A percentile compares a stretch with the other conserved stretches of the same genome.
Conservation (phyloP, 192 early-diverging fungal species). For the Jimgerdemannia lactiflua region DNA sequence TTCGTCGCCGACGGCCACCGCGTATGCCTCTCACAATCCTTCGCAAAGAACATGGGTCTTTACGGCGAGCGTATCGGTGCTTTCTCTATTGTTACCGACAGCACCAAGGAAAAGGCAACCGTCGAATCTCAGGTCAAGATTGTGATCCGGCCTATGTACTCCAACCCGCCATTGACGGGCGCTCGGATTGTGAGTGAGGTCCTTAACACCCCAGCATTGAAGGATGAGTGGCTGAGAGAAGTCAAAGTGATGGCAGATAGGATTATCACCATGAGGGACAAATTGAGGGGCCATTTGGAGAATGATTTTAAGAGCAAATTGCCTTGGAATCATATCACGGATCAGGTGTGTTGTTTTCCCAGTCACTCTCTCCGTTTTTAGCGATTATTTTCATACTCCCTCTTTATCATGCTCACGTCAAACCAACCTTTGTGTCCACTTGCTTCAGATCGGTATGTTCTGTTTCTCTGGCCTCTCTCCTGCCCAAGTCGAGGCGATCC, state of each 20-base stretch:
- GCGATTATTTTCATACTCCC: not conserved
- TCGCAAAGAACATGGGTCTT: conserved; percentile 99
- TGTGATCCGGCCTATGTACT: conserved; percentile 96
- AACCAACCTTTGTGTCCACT: not conserved
- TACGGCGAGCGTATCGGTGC: conserved; percentile 97
- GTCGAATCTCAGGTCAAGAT: conserved; percentile 95
- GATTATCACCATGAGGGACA: conserved; percentile 89
- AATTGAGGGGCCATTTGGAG: conserved; percentile 75
- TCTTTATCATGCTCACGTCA: not conserved
- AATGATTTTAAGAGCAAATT: conserved; percentile 77
- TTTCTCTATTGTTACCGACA: conserved; percentile 80
- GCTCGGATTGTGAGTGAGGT: conserved; percentile 91
- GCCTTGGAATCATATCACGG: conserved; percentile 91
- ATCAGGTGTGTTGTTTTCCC: conserved; percentile 28
- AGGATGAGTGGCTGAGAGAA: conserved; percentile 84
- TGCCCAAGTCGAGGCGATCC: conserved; percentile 84
- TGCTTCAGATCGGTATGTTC: conserved; percentile 95
- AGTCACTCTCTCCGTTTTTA: not conserved
- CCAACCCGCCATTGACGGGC: conserved; percentile 97
- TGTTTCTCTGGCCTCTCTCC: conserved; percentile 91
- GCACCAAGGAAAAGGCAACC: conserved; percentile 70
- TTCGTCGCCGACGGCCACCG: conserved; percentile 82
- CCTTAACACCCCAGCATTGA: conserved; percentile 69
- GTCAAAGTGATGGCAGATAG: conserved; percentile 97
- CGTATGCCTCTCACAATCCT: conserved; percentile 88